Evolutionary conservation across 306 rosid genomes (phyloP), one percentile per base, ranked within the genome.

Genomic region (Gastrolobium villosum): DNA sequence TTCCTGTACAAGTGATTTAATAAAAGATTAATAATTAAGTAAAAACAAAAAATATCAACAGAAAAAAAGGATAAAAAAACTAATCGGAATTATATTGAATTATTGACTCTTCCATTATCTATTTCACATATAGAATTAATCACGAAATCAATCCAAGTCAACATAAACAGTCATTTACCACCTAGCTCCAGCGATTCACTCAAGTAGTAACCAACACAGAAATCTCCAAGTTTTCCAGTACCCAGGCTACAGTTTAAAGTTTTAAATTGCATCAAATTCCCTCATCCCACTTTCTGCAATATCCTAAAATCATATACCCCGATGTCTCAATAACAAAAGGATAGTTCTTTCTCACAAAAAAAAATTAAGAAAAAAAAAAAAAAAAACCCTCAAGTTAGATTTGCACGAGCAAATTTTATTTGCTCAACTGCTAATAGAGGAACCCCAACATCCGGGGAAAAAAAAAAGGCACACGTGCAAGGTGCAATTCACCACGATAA

Each of bases 1-100:
- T 91, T 96, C 86, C 99, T 96, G 91, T 48, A 20, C 55, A 82
- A 82, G 60, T 59, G 4, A 45, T 57, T 4, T 8, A 10, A 45
- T 37, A 36, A 65, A 55, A 9, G 35, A 54, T 5, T 61, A 8
- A 61, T 20, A 20, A 20, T 20, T 20, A 20, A 20, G 26, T 20
- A 20, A 20, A 20, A 20, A 20, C 26, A 20, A 39, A 48, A 55
- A 64, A 13, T 69, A 28, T 15, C 15, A 41, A 36, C 11, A 56
- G 44, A 41, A 26, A 7, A 54, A 41, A 74, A 43, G 31, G 13
- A 45, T 32, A 5, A 43, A 46, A 46, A 75, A 36, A 37, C 7
- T 36, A 65, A n/a, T 73, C 32, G 50, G 1, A 69, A n/a, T 14
- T 44, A 41, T 39, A 31, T 65, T 31, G 49, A 35, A 53, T 52